Percentiles rank a stretch among this genome's conserved stretches.
Conservation (phyloP, 495 filamentous ascomycete genomes). For the Penicillium flavigenum region DNA sequence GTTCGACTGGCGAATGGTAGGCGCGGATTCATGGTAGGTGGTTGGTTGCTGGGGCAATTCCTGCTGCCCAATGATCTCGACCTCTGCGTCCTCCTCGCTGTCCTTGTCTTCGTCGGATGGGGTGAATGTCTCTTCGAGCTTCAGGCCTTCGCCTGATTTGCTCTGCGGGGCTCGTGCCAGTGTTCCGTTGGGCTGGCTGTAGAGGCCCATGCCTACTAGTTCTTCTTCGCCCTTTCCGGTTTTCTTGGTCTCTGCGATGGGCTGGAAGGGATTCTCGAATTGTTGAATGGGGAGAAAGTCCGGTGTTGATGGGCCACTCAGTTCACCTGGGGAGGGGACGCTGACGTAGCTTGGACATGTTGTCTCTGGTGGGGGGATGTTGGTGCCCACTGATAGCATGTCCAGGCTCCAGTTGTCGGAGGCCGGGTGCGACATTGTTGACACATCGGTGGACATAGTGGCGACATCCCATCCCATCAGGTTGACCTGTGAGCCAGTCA, state of each 20-base stretch:
- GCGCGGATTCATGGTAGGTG: slow-evolving; percentile 5
- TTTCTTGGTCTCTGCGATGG: slow-evolving; percentile 31
- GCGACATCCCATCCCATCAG: slow-evolving; percentile 32
- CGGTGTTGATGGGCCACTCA: slow-evolving; percentile 58
- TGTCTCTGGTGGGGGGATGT: slow-evolving; percentile 35
- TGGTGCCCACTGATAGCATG: slow-evolving; percentile 41
- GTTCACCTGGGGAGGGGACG: slow-evolving; percentile 40
- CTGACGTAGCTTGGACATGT: slow-evolving; percentile 41
- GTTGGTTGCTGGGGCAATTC: slow-evolving; percentile 16
- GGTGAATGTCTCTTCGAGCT: slow-evolving; percentile 80
- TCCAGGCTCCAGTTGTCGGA: slow-evolving; percentile 42
- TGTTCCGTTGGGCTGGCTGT: slow-evolving; percentile 62
- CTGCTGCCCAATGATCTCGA: slow-evolving; percentile 36
- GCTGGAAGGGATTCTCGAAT: slow-evolving; percentile 29
- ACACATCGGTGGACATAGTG: slow-evolving; percentile 16
- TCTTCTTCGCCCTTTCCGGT: slow-evolving; percentile 56
- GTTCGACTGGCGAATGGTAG: slow-evolving; percentile 14
- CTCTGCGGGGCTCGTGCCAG: slow-evolving; percentile 46
- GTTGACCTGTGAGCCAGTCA: slow-evolving; percentile 44
- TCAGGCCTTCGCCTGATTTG: slow-evolving; percentile 67
- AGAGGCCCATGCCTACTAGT: slow-evolving; percentile 80
- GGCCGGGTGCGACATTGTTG: slow-evolving; percentile 26
- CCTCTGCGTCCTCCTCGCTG: slow-evolving; percentile 47
- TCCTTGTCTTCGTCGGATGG: slow-evolving; percentile 67
- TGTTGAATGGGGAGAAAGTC: slow-evolving; percentile 55